phyloP scores from a whole-genome alignment of 768 basidiomycete genomes.

The Porphyrellus cyaneotinctus region DNA sequence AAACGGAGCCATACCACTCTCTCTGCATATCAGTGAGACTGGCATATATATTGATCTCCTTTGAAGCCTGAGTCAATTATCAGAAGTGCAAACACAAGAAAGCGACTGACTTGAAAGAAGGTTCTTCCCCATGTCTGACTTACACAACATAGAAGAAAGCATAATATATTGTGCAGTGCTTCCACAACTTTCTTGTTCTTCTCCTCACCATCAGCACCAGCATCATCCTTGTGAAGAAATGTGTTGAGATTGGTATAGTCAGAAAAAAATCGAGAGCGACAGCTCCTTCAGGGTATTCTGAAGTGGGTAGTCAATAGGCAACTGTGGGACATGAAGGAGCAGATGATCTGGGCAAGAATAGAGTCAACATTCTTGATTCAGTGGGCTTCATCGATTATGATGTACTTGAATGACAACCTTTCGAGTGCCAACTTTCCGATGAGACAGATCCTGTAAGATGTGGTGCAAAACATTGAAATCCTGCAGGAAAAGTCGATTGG shows the following conservation, averaged over 20 bases:
- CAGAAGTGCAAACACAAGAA: neutral
- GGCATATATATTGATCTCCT: conserved; percentile 98
- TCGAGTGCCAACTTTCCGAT: conserved; percentile 90
- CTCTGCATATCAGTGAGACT: conserved; percentile 96
- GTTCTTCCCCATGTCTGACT: conserved; percentile 95
- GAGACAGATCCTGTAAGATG: conserved; percentile 94
- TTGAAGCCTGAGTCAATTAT: conserved; percentile 36
- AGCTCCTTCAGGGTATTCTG: conserved; percentile 97
- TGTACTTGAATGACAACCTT: conserved; percentile 96
- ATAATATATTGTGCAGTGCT: conserved; percentile 92
- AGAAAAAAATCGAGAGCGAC: conserved; percentile 84
- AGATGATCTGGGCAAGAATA: conserved; percentile 89
- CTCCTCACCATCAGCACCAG: conserved; percentile 63
- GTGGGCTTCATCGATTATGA: conserved; percentile 97
- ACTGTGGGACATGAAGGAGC: conserved; percentile 83
- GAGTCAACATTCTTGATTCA: conserved; percentile 99
- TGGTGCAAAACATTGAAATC: conserved; percentile 91
- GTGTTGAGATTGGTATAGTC: conserved; percentile 87
- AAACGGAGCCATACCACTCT: conserved; percentile 93
- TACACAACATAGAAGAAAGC: conserved; percentile 90
- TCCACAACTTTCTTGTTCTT: conserved; percentile 92
- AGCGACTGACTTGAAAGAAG: conserved; percentile 79
- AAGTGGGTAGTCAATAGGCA: conserved; percentile 91
- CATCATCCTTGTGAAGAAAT: conserved; percentile 88
- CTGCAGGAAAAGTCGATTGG: conserved; percentile 72